Evolutionary conservation across 2,329 filamentous ascomycete genomes (phyloP).

Genomic region (Cercospora sp.): DNA sequence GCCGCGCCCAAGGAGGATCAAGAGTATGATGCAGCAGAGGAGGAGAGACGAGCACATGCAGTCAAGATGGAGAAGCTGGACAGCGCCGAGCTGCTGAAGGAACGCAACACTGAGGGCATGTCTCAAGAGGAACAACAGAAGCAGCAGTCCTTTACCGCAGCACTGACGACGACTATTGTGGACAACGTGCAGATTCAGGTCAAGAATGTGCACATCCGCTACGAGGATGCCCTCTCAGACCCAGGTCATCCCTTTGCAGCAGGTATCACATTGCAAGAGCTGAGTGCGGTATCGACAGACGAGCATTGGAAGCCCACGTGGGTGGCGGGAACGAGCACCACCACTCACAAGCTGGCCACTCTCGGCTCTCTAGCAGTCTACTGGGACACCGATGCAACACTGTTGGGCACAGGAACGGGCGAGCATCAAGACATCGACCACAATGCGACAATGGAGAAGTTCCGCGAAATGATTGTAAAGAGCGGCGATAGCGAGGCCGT

Average conservation of each 20-base stretch:
- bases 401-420: slow-evolving; percentile 80
- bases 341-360: slow-evolving; percentile 90
- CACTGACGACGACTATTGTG: slow-evolving; percentile 91
- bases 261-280: slow-evolving; percentile 88
- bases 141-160: slow-evolving; percentile 96
- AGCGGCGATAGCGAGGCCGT: slow-evolving; percentile 57
- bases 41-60: slow-evolving; percentile 79
- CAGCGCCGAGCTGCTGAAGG: slow-evolving; percentile 90
- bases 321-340: slow-evolving; percentile 78
- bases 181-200: slow-evolving; percentile 97
- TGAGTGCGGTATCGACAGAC: slow-evolving; percentile 95
- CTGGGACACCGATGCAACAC: slow-evolving; percentile 91
- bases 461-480: slow-evolving; percentile 77
- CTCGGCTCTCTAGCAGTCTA: slow-evolving; percentile 89
- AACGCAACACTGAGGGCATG: slow-evolving; percentile 87
- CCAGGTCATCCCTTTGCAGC: slow-evolving; percentile 93
- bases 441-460: slow-evolving; percentile 72
- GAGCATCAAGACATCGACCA: slow-evolving; percentile 67
- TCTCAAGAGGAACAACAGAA: slow-evolving; percentile 94
- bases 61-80: slow-evolving; percentile 99
- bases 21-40: slow-evolving; percentile 89
- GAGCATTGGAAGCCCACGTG: slow-evolving; percentile 94
- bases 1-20: slow-evolving; percentile 95
- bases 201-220: slow-evolving; percentile 97
- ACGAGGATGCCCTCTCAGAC: slow-evolving; percentile 94